These are phyloP conservation scores for Coemansia sp. DNA, from an alignment of 192 early-diverging fungal species.

Conservation along the genomic window DNA sequence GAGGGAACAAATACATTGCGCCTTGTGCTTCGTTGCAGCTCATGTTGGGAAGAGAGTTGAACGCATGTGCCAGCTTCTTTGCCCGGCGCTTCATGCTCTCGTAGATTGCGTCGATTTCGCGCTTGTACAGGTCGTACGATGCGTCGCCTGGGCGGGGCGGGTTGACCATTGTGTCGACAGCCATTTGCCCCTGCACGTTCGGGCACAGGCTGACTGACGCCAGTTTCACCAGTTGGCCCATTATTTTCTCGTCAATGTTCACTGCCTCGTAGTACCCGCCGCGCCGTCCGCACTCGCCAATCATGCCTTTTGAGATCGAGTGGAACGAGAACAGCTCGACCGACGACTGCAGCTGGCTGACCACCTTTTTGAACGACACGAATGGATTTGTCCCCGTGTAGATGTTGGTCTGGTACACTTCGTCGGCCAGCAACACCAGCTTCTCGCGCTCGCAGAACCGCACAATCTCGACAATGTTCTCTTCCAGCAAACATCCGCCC, in stretches of 20 bases:
- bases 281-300: slow-evolving; percentile 96
- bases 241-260: slow-evolving; percentile 68
- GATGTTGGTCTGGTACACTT: slow-evolving; percentile 98
- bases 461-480: slow-evolving; percentile 88
- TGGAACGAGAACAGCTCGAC: slow-evolving; percentile 97
- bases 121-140: slow-evolving; percentile 69
- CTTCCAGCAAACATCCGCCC: slow-evolving; percentile 77
- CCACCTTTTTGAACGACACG: slow-evolving; percentile 94
- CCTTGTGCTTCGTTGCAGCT: slow-evolving; percentile 87
- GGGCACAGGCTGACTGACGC: slow-evolving; percentile 91
- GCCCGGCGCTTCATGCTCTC: slow-evolving; percentile 79
- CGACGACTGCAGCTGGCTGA: slow-evolving; percentile 67
- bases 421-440: slow-evolving; percentile 90
- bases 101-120: slow-evolving; percentile 73
- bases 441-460: slow-evolving; percentile 79
- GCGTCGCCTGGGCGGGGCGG: slow-evolving; percentile 80
- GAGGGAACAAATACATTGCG: slow-evolving; percentile 97
- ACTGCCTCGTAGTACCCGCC: slow-evolving; percentile 97
- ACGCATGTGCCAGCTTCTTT: slow-evolving; percentile 65
- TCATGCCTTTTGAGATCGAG: slow-evolving; percentile 95
- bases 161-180: slow-evolving; percentile 90
- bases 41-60: slow-evolving; percentile 81
- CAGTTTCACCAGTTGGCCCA: slow-evolving; percentile 91
- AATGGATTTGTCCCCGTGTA: slow-evolving; percentile 82
- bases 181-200: slow-evolving; percentile 91